Evolutionary conservation across 148 eudicot species (phyloP), one percentile per base, ranked within the genome.

Genomic region (Rhododendron simsii): DNA sequence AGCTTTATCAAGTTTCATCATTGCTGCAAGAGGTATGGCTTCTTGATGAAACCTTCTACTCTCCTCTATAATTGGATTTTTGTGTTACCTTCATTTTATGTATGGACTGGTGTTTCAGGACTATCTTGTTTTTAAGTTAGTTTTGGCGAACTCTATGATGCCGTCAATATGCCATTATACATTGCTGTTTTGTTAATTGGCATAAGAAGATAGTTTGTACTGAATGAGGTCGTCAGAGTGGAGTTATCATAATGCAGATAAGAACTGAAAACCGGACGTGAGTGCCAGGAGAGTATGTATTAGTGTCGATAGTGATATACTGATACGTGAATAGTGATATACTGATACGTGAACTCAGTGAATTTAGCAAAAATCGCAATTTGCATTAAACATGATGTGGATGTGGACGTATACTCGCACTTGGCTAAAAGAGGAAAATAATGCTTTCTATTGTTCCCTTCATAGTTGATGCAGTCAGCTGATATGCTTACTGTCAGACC

Each of bases 341-440:
- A 41, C 44, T 41, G 44, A 41, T 41, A 41, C 7, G 10, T 41
- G 6, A 41, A n/a, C 13, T n/a, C 44, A 39, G 16, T 12, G 28
- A 35, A 26, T 67, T 67, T 26, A 15, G 57, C 78, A 41, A 67
- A 11, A 16, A 44, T 20, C 11, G 13, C 41, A 33, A 41, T 61
- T 82, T 44, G 71, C 41, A 83, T 44, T 21, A 83, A 26, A 44
- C 37, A 45, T 83, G 67, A 67, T 30, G 55, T 51, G n/a, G 53
- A 83, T 28, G n/a, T 67, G 33, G 50, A 12, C 33, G 2, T 45
- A 26, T 67, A 7, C n/a, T 44, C 28, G 45, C 69, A 45, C 51
- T 65, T 30, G 13, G 55, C n/a, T 67, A 67, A 45, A 83, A 26
- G 85, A 65, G 83, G n/a, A 33, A 80, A 33, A 81, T 81, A 14